These are phyloP conservation scores for Elsinoe fawcettii DNA, from an alignment of 2,329 filamentous ascomycete species.

Conservation along the genomic window DNA sequence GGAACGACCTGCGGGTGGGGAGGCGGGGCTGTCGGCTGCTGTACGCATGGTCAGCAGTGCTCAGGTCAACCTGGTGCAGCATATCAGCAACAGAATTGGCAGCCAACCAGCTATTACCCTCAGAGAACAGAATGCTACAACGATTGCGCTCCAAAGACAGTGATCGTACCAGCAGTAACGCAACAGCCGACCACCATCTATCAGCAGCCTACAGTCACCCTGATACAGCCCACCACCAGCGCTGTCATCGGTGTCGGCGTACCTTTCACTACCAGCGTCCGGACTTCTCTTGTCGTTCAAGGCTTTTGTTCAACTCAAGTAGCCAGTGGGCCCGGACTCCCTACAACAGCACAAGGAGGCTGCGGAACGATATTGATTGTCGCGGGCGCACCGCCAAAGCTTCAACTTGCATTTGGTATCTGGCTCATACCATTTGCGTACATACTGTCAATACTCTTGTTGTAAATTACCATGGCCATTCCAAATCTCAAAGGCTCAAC, in stretches of 20 bases:
- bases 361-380: constrained; percentile 14
- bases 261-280: constrained; percentile 2
- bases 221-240: not conserved
- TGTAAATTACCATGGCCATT: not conserved
- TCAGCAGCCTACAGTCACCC: not conserved
- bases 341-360: constrained; percentile 12
- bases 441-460: constrained; percentile 1
- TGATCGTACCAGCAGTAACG: not conserved
- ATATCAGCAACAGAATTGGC: constrained; percentile 9
- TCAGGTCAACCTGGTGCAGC: constrained; percentile 3
- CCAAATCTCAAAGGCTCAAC: not conserved
- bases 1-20: constrained; percentile 14
- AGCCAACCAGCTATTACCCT: not conserved
- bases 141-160: not conserved
- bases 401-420: not conserved
- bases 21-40: constrained; percentile 9
- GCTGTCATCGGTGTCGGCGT: not conserved
- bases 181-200: constrained; percentile 1
- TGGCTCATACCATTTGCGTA: constrained; percentile 5
- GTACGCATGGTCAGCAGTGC: constrained; percentile 6
- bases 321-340: constrained; percentile 5
- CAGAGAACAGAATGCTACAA: not conserved
- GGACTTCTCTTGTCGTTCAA: not conserved
- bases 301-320: constrained; percentile 11
- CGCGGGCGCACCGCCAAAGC: constrained; percentile 6